A percentile compares a stretch with the other conserved stretches of the same genome.
Conservation (phyloP, 2,329 filamentous ascomycete genomes). For the Beauveria australis region DNA sequence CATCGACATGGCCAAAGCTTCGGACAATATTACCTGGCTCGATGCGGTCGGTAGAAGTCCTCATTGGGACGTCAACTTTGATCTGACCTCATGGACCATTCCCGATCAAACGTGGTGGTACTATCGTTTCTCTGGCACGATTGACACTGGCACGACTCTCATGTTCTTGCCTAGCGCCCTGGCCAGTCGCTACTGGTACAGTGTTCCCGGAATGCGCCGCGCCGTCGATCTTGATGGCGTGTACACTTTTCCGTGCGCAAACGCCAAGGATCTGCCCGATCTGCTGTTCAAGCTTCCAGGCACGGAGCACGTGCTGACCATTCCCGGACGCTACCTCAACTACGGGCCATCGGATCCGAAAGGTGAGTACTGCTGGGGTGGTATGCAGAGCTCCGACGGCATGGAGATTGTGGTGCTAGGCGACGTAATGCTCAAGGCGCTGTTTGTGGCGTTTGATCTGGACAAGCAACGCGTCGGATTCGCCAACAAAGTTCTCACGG, state of each 20-base stretch:
- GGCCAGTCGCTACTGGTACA: constrained; percentile 51
- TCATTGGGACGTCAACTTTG: constrained; percentile 40
- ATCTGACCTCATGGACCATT: constrained; percentile 31
- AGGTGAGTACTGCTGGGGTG: constrained; percentile 60
- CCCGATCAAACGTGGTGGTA: constrained; percentile 44
- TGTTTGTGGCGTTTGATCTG: constrained; percentile 65
- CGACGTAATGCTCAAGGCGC: constrained; percentile 69
- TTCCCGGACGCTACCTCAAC: constrained; percentile 48
- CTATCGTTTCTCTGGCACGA: constrained; percentile 44
- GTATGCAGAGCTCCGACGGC: constrained; percentile 53
- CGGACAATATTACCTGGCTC: constrained; percentile 36
- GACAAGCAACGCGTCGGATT: constrained; percentile 32
- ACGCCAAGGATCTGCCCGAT: constrained; percentile 46
- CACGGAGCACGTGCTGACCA: constrained; percentile 39
- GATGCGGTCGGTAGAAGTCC: constrained; percentile 22
- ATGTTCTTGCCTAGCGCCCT: constrained; percentile 51
- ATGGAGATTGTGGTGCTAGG: constrained; percentile 59
- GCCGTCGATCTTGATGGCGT: constrained; percentile 35
- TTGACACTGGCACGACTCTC: constrained; percentile 62
- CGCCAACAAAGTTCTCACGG: constrained; percentile 33
- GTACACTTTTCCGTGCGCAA: constrained; percentile 50
- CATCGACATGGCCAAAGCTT: constrained; percentile 32
- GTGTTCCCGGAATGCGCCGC: constrained; percentile 44
- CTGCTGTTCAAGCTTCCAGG: constrained; percentile 46
- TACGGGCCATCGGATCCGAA: constrained; percentile 43